phyloP scores from a whole-genome alignment of 306 rosid genomes.

The Acacia confusa region DNA sequence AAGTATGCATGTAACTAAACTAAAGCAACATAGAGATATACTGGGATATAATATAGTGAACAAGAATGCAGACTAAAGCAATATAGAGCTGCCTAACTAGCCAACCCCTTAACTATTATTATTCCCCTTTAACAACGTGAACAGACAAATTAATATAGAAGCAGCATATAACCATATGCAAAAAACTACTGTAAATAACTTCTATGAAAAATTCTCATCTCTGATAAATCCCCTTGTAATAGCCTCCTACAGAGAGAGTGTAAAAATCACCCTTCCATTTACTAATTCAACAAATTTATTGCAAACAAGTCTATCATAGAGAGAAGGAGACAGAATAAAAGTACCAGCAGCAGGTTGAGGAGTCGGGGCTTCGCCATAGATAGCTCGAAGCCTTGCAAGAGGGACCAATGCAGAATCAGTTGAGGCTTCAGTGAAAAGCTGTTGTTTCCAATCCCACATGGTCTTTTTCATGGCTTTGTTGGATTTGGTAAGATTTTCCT shows the following conservation, averaged over 20 bases:
- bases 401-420: conserved; percentile 56
- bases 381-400: conserved; percentile 59
- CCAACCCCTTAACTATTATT: neutral
- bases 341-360: conserved; percentile 49
- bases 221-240: conserved; percentile 1
- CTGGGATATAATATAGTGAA: neutral
- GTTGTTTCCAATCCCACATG: conserved; percentile 86
- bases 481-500: conserved; percentile 55
- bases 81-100: neutral
- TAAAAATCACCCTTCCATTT: neutral
- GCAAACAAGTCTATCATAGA: neutral
- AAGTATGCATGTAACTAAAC: neutral
- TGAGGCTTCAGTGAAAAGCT: conserved; percentile 65
- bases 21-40: conserved; percentile 4
- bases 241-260: neutral
- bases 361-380: conserved; percentile 63
- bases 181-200: neutral
- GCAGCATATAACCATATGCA: neutral
- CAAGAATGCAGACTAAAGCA: neutral
- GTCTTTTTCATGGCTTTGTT: conserved; percentile 68
- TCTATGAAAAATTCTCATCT: neutral
- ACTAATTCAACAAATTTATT: neutral
- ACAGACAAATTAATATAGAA: neutral
- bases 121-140: neutral
- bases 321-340: conserved; percentile 5